Evolutionary conservation across 2,329 filamentous ascomycete species (phyloP).

Genomic region (Penicillium thymicola): DNA sequence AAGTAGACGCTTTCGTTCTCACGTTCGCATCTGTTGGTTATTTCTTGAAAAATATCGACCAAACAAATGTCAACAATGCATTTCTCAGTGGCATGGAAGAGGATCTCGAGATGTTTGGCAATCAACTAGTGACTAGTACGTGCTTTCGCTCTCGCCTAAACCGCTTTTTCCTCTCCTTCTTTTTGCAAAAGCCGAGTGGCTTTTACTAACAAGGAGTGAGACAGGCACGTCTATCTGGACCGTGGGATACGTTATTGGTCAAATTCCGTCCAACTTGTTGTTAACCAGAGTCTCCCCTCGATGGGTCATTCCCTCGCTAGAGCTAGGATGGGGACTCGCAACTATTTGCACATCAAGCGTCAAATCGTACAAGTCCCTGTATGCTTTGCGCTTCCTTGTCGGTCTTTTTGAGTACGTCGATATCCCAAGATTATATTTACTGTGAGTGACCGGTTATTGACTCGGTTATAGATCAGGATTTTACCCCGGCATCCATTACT

Average conservation of each 20-base stretch:
- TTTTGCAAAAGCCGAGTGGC: background rate
- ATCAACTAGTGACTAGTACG: conserved; percentile 36
- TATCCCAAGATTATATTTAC: no score
- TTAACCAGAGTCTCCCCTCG: conserved; percentile 46
- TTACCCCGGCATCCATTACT: conserved; percentile 26
- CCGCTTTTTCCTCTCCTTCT: background rate
- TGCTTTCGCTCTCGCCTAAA: background rate
- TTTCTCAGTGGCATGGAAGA: conserved; percentile 40
- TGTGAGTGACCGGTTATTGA: background rate
- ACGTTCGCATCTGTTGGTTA: conserved; percentile 30
- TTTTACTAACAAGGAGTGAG: background rate
- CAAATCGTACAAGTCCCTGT: conserved; percentile 24
- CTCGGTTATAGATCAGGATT: conserved; percentile 15
- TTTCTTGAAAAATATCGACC: conserved; percentile 38
- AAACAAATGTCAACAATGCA: conserved; percentile 44
- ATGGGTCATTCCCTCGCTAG: conserved; percentile 41
- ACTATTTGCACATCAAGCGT: conserved; percentile 22
- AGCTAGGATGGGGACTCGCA: conserved; percentile 32
- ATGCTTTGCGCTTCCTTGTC: conserved; percentile 27
- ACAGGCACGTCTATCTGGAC: conserved; percentile 38
- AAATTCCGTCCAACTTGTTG: conserved; percentile 44
- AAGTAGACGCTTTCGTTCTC: conserved; percentile 29
- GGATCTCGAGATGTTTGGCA: conserved; percentile 35
- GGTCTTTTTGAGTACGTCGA: conserved; percentile 27
- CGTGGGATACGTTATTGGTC: conserved; percentile 48